Base-by-base conservation (phyloP, 768 basidiomycete species). In the Trametes maxima region DNA sequence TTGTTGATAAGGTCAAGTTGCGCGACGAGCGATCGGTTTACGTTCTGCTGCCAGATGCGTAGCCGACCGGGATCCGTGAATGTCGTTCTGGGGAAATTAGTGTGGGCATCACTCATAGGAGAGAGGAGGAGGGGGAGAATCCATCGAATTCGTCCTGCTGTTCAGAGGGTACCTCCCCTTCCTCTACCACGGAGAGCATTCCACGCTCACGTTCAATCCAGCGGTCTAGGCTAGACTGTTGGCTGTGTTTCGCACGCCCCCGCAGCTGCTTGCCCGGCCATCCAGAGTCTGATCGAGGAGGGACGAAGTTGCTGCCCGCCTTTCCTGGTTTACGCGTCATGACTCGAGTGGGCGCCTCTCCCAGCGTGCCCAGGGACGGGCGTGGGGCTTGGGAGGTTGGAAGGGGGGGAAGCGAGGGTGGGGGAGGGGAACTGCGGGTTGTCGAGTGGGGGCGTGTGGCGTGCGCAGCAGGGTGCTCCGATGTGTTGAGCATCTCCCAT, bases 41-140 rank as follows among this genome's bases (percentile, higher is more conserved):
- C 12, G 36, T 76, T 76, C 28, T 72, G 49, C n/a, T 74, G 73
- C 65, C 67, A 68, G 6, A 73, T 64, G 0, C 67, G 40, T 11
- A 73, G 52, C 4, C 39, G 39, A 11, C 39, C 17, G 3, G 14
- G 5, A n/a, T 40, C 39, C 17, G 39, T 11, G 12, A 40, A 40
- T 14, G 39, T 40, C 39, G 39, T 40, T 11, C 17, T 40, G 12
- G 39, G 39, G 39, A 40, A 40, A 11, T n/a, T 11, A 3, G 39
- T 5, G 39, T 3, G 39, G 12, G 3, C 39, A 11, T 40, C 3
- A 11, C 12, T 40, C 39, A 40, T 40, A 4, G 39, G 39, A n/a
- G 12, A 40, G 39, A 11, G 39, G 39, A 13, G 39, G 12, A 11
- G 17, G 3, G 39, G 12, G 12, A n/a, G 12, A n/a, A 13, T 3